Percentiles rank a stretch among this genome's conserved stretches.
phyloP scores from a whole-genome alignment of 2,329 filamentous ascomycete genomes.

The Dothistroma septosporum region DNA sequence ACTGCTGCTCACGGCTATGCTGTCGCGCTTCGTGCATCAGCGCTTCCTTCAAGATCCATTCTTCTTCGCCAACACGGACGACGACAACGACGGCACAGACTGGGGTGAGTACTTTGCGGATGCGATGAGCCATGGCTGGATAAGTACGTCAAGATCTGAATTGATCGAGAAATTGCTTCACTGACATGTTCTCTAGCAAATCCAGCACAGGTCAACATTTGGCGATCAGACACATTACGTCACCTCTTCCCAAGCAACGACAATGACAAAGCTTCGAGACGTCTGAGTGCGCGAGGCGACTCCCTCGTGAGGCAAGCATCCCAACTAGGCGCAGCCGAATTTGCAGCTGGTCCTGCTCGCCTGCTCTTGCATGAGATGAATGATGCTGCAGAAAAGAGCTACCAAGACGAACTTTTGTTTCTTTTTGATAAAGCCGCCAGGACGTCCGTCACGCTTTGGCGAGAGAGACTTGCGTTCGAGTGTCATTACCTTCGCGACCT shows the following conservation, averaged over 20 bases:
- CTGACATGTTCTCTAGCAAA: constrained; percentile 3
- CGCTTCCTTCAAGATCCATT: constrained; percentile 6
- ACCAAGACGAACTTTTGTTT: neutral
- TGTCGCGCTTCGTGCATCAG: constrained; percentile 7
- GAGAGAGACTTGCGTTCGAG: constrained; percentile 1
- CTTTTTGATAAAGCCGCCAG: constrained; percentile 4
- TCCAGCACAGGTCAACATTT: constrained; percentile 2
- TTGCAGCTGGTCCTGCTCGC: neutral
- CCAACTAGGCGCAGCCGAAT: neutral
- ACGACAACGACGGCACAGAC: neutral
- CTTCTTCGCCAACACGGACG: constrained; percentile 5
- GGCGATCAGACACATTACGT: constrained; percentile 11
- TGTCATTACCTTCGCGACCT: constrained; percentile 5
- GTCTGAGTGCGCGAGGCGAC: neutral
- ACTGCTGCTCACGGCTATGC: constrained; percentile 6
- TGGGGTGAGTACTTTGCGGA: neutral
- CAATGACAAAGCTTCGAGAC: neutral
- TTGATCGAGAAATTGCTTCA: neutral
- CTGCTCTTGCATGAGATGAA: neutral
- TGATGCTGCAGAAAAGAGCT: neutral
- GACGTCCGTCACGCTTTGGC: constrained; percentile 4
- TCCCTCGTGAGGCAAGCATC: neutral
- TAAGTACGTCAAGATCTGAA: neutral
- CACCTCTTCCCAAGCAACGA: neutral
- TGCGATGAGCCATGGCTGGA: neutral